Evolutionary conservation across 805 yeast species (phyloP).

Genomic region (Starmerella etchellsii): DNA sequence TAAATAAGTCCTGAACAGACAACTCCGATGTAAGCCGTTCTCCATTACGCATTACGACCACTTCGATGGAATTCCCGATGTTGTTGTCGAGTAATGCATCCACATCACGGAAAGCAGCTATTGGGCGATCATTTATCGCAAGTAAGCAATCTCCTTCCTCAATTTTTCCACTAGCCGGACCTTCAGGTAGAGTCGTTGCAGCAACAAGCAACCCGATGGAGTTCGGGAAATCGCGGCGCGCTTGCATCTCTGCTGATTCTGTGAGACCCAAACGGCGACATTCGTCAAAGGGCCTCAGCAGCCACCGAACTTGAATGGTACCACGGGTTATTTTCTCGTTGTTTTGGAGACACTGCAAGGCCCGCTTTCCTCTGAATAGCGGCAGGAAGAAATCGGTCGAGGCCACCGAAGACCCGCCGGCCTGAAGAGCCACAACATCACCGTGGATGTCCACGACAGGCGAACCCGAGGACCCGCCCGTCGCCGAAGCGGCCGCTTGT

Average conservation of each 20-base stretch:
- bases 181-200: constrained; percentile 66
- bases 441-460: constrained; percentile 91
- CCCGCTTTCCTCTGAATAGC: constrained; percentile 67
- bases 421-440: constrained; percentile 78
- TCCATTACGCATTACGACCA: constrained; percentile 67
- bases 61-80: constrained; percentile 45
- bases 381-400: constrained; percentile 90
- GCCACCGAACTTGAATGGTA: constrained; percentile 85
- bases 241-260: constrained; percentile 53
- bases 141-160: constrained; percentile 79
- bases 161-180: constrained; percentile 55
- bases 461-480: constrained; percentile 92
- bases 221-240: constrained; percentile 57
- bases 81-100: constrained; percentile 68
- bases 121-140: constrained; percentile 50
- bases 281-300: constrained; percentile 74
- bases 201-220: constrained; percentile 75
- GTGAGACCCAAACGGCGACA: constrained; percentile 79
- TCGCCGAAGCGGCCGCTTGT: constrained; percentile 91
- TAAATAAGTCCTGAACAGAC: constrained; percentile 60
- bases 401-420: constrained; percentile 85
- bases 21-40: constrained; percentile 38
- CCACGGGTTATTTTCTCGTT: constrained; percentile 62
- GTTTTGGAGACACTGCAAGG: constrained; percentile 58
- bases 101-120: constrained; percentile 63